These are phyloP conservation scores for Irpex sp. DNA, from an alignment of 1,284 basidiomycete species.

Conservation along the genomic window DNA sequence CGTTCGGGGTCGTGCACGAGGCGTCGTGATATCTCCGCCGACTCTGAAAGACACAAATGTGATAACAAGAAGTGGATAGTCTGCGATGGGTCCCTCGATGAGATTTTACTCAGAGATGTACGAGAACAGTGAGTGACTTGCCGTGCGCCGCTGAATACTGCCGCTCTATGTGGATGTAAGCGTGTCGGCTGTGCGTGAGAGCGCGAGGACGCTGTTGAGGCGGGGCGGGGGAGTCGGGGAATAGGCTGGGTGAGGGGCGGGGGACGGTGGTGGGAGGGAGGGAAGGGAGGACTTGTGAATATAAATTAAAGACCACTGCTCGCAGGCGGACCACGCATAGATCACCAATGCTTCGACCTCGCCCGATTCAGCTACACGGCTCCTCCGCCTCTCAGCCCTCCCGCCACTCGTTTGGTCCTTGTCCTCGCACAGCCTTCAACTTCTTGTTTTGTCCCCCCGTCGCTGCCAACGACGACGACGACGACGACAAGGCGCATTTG, in stretches of 20 bases:
- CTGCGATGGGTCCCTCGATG: constrained; percentile 3
- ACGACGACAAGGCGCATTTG: background rate
- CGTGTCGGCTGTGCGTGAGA: constrained; percentile 1
- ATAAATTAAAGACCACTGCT: constrained; percentile 4
- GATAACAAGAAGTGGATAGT: background rate
- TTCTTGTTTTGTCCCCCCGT: background rate
- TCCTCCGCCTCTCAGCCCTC: background rate
- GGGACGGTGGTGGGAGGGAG: constrained; percentile 5
- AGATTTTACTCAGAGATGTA: background rate
- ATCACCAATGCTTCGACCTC: constrained; percentile 4
- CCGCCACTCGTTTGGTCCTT: background rate
- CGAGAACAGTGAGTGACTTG: background rate
- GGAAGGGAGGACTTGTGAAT: constrained; percentile 1
- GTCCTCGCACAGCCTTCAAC: background rate
- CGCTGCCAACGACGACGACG: background rate
- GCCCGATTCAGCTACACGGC: background rate
- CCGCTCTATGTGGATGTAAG: constrained; percentile 1
- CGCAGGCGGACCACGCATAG: background rate
- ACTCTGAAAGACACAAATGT: background rate
- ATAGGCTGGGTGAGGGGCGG: constrained; percentile 10
- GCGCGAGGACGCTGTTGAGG: constrained; percentile 1
- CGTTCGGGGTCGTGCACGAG: background rate
- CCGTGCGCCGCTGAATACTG: background rate
- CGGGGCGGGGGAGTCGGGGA: background rate
- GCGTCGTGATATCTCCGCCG: background rate